phyloP scores from a whole-genome alignment of 148 eudicot species.

The Camellia sinensis region DNA sequence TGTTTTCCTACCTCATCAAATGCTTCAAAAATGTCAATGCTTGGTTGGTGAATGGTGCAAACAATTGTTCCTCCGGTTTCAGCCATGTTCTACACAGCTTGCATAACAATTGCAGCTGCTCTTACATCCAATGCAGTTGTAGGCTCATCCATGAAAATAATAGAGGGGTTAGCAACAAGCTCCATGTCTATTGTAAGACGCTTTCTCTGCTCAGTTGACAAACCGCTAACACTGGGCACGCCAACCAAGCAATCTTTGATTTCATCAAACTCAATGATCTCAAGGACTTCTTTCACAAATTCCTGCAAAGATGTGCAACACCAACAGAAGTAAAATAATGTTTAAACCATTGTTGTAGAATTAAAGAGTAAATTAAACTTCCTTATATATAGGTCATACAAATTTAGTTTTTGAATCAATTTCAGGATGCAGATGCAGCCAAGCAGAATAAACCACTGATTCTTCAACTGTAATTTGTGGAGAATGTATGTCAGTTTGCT shows the following conservation, averaged over 20 bases:
- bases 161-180: slow-evolving; percentile 88
- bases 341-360: background rate
- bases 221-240: slow-evolving; percentile 59
- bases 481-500: slow-evolving; percentile 92
- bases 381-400: slow-evolving; percentile 31
- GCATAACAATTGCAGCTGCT: slow-evolving; percentile 87
- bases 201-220: slow-evolving; percentile 84
- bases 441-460: slow-evolving; percentile 79
- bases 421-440: slow-evolving; percentile 76
- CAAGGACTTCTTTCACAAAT: slow-evolving; percentile 73
- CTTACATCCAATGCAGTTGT: slow-evolving; percentile 85
- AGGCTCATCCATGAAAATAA: slow-evolving; percentile 92
- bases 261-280: slow-evolving; percentile 65
- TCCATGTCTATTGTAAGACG: slow-evolving; percentile 85
- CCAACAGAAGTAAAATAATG: background rate
- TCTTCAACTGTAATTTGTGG: slow-evolving; percentile 85
- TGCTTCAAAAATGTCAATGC: slow-evolving; percentile 88
- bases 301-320: slow-evolving; percentile 29
- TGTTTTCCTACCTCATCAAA: slow-evolving; percentile 69
- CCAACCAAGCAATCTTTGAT: slow-evolving; percentile 71
- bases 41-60: slow-evolving; percentile 91
- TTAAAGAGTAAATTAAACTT: background rate
- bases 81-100: slow-evolving; percentile 71
- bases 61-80: slow-evolving; percentile 77
- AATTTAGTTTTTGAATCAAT: slow-evolving; percentile 60